Percentiles rank a stretch among this genome's conserved stretches.
Conservation (phyloP, 1,284 basidiomycete genomes). For the Cryptococcus deneoformans region DNA sequence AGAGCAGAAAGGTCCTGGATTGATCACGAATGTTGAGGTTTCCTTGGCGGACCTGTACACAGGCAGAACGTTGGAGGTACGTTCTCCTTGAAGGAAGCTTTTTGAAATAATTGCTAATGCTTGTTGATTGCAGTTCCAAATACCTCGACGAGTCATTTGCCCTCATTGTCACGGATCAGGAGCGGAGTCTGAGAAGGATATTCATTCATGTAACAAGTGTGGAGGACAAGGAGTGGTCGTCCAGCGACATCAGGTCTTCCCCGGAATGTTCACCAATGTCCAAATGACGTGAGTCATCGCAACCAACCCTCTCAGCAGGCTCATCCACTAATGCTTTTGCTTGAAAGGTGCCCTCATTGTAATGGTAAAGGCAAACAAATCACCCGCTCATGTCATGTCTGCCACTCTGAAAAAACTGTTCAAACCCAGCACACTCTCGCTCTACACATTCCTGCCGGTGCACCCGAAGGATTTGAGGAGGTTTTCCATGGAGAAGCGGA, state of each 20-base stretch:
- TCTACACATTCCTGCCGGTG: constrained; percentile 76
- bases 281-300: constrained; percentile 45
- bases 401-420: constrained; percentile 72
- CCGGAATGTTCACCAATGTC: constrained; percentile 74
- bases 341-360: constrained; percentile 68
- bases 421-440: constrained; percentile 61
- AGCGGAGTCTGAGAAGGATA: constrained; percentile 79
- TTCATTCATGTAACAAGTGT: constrained; percentile 76
- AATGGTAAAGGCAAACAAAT: constrained; percentile 77
- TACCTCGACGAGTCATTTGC: constrained; percentile 84
- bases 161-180: constrained; percentile 90
- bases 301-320: not conserved
- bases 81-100: not conserved
- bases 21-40: constrained; percentile 83
- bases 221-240: constrained; percentile 80
- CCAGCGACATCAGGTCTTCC: constrained; percentile 88
- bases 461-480: constrained; percentile 86
- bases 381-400: constrained; percentile 70
- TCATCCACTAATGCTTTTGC: not conserved
- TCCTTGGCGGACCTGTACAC: constrained; percentile 80
- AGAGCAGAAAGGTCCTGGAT: constrained; percentile 77
- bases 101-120: not conserved
- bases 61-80: constrained; percentile 73
- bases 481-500: constrained; percentile 91
- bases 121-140: constrained; percentile 63